These are phyloP conservation scores for Bretschneidera sinensis DNA, from an alignment of 345 rosid genomes.

Conservation along the genomic window DNA sequence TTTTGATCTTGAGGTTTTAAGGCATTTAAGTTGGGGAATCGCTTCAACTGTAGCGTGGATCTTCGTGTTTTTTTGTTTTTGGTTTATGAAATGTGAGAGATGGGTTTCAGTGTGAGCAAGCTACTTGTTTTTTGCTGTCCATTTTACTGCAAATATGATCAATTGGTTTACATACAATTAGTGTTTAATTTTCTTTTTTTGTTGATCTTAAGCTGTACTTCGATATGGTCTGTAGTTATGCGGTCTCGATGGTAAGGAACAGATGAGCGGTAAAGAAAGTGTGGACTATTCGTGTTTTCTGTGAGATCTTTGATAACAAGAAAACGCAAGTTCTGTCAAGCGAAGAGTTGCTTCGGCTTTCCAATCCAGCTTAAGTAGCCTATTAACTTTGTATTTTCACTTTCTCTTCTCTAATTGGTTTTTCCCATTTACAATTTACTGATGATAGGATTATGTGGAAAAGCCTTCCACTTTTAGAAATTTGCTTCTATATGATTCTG, in stretches of 20 bases:
- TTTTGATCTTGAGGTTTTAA: no score
- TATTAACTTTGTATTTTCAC: background rate
- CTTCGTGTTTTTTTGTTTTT: background rate
- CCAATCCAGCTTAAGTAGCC: background rate
- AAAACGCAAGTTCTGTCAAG: background rate
- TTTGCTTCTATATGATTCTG: background rate
- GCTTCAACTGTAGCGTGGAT: background rate
- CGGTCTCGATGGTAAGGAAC: background rate
- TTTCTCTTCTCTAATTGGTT: background rate
- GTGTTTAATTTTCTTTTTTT: background rate
- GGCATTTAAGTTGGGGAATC: background rate
- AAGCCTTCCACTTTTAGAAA: background rate
- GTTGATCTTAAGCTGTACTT: no score
- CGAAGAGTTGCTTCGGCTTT: background rate
- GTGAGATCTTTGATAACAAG: background rate
- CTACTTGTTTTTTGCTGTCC: background rate
- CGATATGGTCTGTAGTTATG: no score
- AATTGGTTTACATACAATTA: background rate
- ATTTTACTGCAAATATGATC: background rate
- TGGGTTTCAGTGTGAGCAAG: no score
- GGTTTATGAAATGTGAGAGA: background rate
- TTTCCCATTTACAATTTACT: background rate
- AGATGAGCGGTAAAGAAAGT: background rate
- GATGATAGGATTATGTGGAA: background rate
- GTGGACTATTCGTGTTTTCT: background rate